These are phyloP conservation scores for Penicillium mononematosum DNA, from an alignment of 495 filamentous ascomycete species.

Conservation along the genomic window DNA sequence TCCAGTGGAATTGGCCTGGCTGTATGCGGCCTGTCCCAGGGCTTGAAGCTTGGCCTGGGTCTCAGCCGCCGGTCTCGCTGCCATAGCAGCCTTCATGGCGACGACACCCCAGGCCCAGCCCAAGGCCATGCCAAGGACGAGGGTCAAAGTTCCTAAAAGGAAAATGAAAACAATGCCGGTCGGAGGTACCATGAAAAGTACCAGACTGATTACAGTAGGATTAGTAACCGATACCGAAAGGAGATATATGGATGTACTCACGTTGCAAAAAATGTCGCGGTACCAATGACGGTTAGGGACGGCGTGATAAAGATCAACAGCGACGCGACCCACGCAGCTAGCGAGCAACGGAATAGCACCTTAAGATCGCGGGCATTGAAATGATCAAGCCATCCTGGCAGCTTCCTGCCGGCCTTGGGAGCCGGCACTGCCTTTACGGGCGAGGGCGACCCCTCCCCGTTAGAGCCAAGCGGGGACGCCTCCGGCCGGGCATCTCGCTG, in stretches of 20 bases:
- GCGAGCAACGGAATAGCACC: constrained; percentile 43
- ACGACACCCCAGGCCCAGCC: constrained; percentile 47
- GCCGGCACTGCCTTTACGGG: constrained; percentile 6
- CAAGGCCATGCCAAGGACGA: constrained; percentile 37
- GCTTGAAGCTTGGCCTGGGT: constrained; percentile 33
- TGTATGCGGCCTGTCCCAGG: constrained; percentile 32
- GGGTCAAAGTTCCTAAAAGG: constrained; percentile 33
- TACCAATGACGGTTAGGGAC: constrained; percentile 29
- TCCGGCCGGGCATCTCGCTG: constrained; percentile 12
- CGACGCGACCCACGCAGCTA: constrained; percentile 43
- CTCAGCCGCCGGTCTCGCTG: constrained; percentile 37
- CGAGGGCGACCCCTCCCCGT: constrained; percentile 7
- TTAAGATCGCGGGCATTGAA: constrained; percentile 49
- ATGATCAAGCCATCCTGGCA: constrained; percentile 43
- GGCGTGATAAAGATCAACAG: constrained; percentile 44
- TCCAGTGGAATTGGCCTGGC: constrained; percentile 37
- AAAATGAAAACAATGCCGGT: constrained; percentile 40
- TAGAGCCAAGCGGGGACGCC: constrained; percentile 11
- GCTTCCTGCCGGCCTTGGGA: constrained; percentile 18
- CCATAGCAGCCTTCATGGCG: constrained; percentile 41
- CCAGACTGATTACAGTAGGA: constrained; percentile 23
- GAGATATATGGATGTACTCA: constrained; percentile 15
- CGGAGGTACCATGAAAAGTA: constrained; percentile 40
- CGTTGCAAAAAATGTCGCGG: constrained; percentile 33
- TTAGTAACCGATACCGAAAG: constrained; percentile 4